Evolutionary conservation across 2,329 filamentous ascomycete genomes (phyloP).

Genomic region (Penicillium crustosum): DNA sequence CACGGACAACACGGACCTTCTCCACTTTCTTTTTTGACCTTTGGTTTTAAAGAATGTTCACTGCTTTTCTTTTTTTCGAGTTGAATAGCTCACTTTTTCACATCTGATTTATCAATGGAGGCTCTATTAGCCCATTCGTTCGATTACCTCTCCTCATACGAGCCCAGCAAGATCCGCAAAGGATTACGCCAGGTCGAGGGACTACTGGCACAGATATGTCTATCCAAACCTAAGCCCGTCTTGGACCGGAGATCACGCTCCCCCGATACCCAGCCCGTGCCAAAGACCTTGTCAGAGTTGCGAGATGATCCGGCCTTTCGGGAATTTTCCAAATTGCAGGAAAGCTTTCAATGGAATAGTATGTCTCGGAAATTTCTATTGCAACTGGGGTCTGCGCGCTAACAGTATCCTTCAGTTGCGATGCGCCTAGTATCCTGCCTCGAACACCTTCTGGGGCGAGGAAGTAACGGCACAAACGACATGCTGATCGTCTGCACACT

Average conservation of each 20-base stretch:
- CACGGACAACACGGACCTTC: background rate
- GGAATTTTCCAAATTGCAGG: conserved; percentile 95
- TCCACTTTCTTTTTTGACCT: conserved; percentile 11
- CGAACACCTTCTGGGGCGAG: conserved; percentile 80
- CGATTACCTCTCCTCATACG: conserved; percentile 92
- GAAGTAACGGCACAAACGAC: conserved; percentile 78
- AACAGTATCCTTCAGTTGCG: conserved; percentile 57
- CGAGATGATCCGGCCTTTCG: conserved; percentile 83
- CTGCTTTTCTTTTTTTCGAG: conserved; percentile 6
- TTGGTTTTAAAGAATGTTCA: conserved; percentile 14
- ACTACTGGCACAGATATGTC: conserved; percentile 89
- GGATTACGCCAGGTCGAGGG: conserved; percentile 92
- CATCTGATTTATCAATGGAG: conserved; percentile 64
- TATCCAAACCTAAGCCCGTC: conserved; percentile 55
- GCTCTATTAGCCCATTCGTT: conserved; percentile 88
- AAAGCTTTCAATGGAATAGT: conserved; percentile 96
- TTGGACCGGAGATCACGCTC: conserved; percentile 45
- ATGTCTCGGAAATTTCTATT: conserved; percentile 21
- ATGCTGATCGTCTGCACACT: conserved; percentile 83
- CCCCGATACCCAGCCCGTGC: conserved; percentile 44
- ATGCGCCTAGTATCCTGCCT: conserved; percentile 81
- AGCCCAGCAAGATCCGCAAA: conserved; percentile 86
- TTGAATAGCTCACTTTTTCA: conserved; percentile 10
- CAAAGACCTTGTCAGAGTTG: conserved; percentile 68
- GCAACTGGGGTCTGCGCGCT: background rate